Evolutionary conservation across 148 eudicot genomes (phyloP).

Genomic region (Dysphania ambrosioides): DNA sequence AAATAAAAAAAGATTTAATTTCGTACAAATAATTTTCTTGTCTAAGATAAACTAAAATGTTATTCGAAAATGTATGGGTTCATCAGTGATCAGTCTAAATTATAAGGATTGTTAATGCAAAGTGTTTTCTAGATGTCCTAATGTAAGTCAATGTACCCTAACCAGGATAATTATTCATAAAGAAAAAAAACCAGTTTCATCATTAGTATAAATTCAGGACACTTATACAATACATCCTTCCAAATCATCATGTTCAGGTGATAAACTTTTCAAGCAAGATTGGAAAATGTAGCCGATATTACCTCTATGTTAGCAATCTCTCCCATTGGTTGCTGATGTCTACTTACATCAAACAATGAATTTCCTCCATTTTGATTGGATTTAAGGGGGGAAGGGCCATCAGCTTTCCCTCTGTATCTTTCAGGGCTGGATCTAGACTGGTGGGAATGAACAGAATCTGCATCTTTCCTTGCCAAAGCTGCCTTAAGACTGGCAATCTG

Average conservation of each 20-base stretch:
- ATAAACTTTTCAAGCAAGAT: not conserved
- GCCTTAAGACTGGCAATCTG: conserved; percentile 89
- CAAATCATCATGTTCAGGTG: not conserved
- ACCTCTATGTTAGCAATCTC: conserved; percentile 84
- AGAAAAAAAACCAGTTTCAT: not conserved
- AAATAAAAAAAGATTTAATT: not conserved
- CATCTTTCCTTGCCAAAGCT: conserved; percentile 76
- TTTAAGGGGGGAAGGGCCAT: conserved; percentile 48
- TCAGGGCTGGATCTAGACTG: conserved; percentile 53
- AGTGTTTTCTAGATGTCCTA: not conserved
- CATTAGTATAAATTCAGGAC: not conserved
- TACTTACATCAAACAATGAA: conserved; percentile 30
- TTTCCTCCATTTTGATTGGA: conserved; percentile 37
- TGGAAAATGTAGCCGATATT: conserved; percentile 11
- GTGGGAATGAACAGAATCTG: conserved; percentile 41
- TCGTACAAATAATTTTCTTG: not conserved
- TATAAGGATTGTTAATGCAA: not conserved
- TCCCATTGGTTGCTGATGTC: conserved; percentile 60
- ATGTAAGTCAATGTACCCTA: not conserved
- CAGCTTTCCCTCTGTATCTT: conserved; percentile 30
- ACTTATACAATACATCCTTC: not conserved
- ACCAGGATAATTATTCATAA: not conserved
- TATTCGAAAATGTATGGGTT: not conserved
- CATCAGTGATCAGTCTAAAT: not conserved
- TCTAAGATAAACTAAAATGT: not conserved